phyloP scores from a whole-genome alignment of 305 asterid genomes.

The Withania somnifera region DNA sequence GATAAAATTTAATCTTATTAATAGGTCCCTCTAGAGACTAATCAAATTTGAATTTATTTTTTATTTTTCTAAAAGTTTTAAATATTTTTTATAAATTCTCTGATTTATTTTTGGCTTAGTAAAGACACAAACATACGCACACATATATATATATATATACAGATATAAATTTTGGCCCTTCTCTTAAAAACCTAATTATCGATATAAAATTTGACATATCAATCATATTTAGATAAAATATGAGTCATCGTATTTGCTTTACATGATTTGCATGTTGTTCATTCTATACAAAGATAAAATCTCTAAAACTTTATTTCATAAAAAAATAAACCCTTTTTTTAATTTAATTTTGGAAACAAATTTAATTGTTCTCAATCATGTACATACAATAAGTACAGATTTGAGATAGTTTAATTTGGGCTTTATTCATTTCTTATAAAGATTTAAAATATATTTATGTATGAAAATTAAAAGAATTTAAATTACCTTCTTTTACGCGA shows the following conservation, averaged over 20 bases:
- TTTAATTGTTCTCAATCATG: not conserved
- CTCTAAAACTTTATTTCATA: not conserved
- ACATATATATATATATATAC: no score
- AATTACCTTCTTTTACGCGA: slow-evolving; percentile 66
- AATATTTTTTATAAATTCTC: not conserved
- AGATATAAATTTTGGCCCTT: no score
- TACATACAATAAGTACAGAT: not conserved
- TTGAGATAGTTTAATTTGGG: not conserved
- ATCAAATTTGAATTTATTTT: not conserved
- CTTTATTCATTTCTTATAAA: not conserved
- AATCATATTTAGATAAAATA: no score
- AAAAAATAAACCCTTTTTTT: not conserved
- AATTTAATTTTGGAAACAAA: not conserved
- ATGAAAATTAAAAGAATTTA: not conserved
- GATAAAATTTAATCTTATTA: not conserved
- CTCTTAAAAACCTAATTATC: no score
- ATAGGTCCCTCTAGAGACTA: not conserved
- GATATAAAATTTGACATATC: no score
- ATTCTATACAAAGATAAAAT: not conserved
- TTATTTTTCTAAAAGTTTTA: not conserved
- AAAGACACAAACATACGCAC: no score
- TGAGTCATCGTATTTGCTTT: no score
- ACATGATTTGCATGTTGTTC: no score
- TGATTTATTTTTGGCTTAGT: not conserved
- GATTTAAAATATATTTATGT: not conserved